Base-by-base conservation (phyloP, 164 flowering plant genomes). In the Tinospora cordifolia region DNA sequence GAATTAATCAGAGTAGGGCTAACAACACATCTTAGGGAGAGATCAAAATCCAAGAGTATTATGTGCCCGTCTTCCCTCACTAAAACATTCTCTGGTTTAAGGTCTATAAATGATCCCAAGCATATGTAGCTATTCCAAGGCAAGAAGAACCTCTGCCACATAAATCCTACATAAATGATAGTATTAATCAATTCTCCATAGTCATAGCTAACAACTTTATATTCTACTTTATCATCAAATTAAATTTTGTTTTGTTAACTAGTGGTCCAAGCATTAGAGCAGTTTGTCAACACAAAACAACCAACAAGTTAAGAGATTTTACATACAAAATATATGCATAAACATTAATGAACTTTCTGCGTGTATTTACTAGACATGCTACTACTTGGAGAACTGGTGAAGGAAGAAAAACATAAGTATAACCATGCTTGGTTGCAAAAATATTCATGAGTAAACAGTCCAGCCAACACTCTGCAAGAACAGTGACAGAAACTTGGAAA, bases 31-130 rank as follows among this genome's bases (percentile, higher is more conserved):
- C 90, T 84, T 25, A 90, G 76, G 58, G 96, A 92, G 72, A 92
- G 94, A 66, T 92, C 98, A 73, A 93, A 93, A 82, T 93, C 98
- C 6, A 97, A 87, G 34, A 93, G 95, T 97, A 93, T 93, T 71
- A 93, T 89, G 72, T 93, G 98, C 34, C 98, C 98, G 75, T 90
- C 98, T 74, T 88, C 92, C 66, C 96, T 79, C 64, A 92, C 96
- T 72, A 92, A 75, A 41, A 92, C 92, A 73, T 92, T 92, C 78
- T 93, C 98, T 22, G 98, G 98, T 66, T 93, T 93, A 44, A 93
- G 88, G 79, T 93, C 98, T 80, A 78, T 93, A 93, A 19, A 93
- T 84, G 78, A 93, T 85, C 69, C 98, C 98, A 57, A 93, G 97
- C 98, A 93, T 93, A 80, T 93, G 98, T 54, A 93, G 72, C 74